phyloP scores from a whole-genome alignment of 257 asterid genomes.

The Cruciata laevipes region DNA sequence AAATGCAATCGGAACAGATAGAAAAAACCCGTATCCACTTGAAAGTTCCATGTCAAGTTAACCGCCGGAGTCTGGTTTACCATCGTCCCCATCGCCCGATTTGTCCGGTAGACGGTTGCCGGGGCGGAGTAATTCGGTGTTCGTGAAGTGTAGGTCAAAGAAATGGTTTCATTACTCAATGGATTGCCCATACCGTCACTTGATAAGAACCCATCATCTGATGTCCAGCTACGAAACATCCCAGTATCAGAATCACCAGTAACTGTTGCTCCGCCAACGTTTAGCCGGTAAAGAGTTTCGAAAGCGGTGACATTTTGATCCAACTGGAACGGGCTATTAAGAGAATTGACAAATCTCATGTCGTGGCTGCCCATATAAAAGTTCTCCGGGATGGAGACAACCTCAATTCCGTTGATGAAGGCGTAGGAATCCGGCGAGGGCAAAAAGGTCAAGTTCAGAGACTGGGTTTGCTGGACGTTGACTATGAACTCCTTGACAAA shows the following conservation, averaged over 20 bases:
- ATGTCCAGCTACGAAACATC: conserved; percentile 47
- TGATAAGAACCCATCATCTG: conserved; percentile 15
- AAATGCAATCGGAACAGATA: conserved; percentile 52
- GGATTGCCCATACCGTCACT: background rate
- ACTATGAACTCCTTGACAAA: conserved; percentile 22
- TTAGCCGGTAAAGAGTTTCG: conserved; percentile 43
- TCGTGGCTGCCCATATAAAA: conserved; percentile 15
- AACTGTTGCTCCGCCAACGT: conserved; percentile 28
- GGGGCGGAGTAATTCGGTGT: conserved; percentile 50
- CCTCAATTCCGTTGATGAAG: conserved; percentile 5
- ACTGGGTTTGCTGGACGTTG: background rate
- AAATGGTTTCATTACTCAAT: background rate
- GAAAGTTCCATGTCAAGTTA: conserved; percentile 37
- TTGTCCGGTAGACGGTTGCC: conserved; percentile 25
- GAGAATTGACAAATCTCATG: background rate
- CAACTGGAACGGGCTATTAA: background rate
- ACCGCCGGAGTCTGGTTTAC: background rate
- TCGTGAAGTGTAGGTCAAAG: conserved; percentile 15
- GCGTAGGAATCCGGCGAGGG: conserved; percentile 2
- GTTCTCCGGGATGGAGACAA: conserved; percentile 29
- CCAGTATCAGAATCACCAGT: conserved; percentile 29
- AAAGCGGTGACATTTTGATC: conserved; percentile 20
- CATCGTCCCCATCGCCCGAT: conserved; percentile 14
- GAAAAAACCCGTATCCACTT: conserved; percentile 41
- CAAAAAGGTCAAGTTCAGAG: background rate